Percentiles rank a stretch among this genome's conserved stretches.
phyloP scores from a whole-genome alignment of 2,329 filamentous ascomycete genomes.

The Fusarium pseudograminearum region DNA sequence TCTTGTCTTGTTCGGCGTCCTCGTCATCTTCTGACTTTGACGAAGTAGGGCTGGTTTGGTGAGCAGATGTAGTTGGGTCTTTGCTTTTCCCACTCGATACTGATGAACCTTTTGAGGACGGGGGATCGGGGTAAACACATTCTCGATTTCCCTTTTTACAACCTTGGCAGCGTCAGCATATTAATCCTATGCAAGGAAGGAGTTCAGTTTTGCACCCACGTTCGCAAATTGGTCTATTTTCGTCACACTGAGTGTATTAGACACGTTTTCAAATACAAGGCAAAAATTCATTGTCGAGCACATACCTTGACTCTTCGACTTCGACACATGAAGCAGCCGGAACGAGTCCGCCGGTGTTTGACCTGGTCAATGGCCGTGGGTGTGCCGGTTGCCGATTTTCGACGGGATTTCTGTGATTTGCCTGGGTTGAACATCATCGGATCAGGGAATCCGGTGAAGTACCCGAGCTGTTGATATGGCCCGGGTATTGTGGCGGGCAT shows the following conservation, averaged over 20 bases:
- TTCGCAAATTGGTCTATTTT: slow-evolving; percentile 87
- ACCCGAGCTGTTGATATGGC: slow-evolving; percentile 62
- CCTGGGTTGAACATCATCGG: slow-evolving; percentile 61
- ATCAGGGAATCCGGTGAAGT: slow-evolving; percentile 64
- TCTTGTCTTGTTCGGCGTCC: slow-evolving; percentile 56
- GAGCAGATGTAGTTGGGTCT: slow-evolving; percentile 53
- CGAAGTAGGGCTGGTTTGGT: slow-evolving; percentile 64
- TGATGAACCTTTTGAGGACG: slow-evolving; percentile 57
- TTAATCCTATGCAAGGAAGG: neutral
- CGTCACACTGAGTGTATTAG: slow-evolving; percentile 78
- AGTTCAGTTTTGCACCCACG: slow-evolving; percentile 58
- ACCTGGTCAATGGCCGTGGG: slow-evolving; percentile 72
- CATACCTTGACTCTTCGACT: slow-evolving; percentile 84
- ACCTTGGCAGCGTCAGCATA: slow-evolving; percentile 62
- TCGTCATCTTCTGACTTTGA: slow-evolving; percentile 66
- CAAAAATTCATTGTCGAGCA: neutral
- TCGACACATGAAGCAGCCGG: slow-evolving; percentile 93
- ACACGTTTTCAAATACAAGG: neutral
- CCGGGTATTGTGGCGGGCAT: slow-evolving; percentile 53
- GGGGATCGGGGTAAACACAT: slow-evolving; percentile 86
- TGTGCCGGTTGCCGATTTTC: slow-evolving; percentile 59
- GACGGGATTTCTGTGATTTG: slow-evolving; percentile 63
- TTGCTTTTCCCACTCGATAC: slow-evolving; percentile 50
- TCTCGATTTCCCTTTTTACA: slow-evolving; percentile 93
- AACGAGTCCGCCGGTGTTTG: slow-evolving; percentile 93